phyloP scores from a whole-genome alignment of 176 grass and related monocot species.

The Avena eriantha region DNA sequence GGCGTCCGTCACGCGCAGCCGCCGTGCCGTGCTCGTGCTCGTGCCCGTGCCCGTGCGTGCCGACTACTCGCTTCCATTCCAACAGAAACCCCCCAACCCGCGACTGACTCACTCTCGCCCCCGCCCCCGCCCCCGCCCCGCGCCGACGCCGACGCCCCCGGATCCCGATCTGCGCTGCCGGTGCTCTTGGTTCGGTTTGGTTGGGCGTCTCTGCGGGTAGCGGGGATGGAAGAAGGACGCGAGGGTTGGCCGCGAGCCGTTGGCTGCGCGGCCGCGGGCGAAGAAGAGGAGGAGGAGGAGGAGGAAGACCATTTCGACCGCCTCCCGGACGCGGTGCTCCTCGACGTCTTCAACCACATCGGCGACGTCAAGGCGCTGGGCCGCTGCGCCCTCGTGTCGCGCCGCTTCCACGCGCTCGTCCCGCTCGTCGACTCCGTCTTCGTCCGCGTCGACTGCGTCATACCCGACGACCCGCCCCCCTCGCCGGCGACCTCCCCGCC shows the following conservation, averaged over 20 bases:
- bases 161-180: conserved; percentile 49
- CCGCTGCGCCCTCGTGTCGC: conserved; percentile 76
- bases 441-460: conserved; percentile 91
- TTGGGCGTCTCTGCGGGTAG: not conserved
- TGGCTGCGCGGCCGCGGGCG: conserved; percentile 8
- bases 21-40: conserved; percentile 33
- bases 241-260: conserved; percentile 12
- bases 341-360: conserved; percentile 79
- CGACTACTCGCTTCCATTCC: conserved; percentile 29
- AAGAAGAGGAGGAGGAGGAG: not conserved
- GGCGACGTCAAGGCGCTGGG: conserved; percentile 90
- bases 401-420: conserved; percentile 78
- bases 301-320: conserved; percentile 76
- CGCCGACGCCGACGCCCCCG: conserved; percentile 19
- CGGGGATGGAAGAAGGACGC: conserved; percentile 17
- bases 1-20: conserved; percentile 32
- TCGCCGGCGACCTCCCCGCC: conserved; percentile 9
- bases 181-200: not conserved
- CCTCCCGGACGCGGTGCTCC: conserved; percentile 78
- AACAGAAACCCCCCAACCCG: conserved; percentile 9
- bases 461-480: conserved; percentile 60
- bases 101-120: not conserved
- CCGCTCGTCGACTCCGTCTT: conserved; percentile 86
- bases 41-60: conserved; percentile 47
- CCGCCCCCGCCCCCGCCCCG: not conserved